Evolutionary conservation across 2,329 filamentous ascomycete genomes (phyloP), one percentile per base, ranked within the genome.

Genomic region (Coleophoma crateriformis): DNA sequence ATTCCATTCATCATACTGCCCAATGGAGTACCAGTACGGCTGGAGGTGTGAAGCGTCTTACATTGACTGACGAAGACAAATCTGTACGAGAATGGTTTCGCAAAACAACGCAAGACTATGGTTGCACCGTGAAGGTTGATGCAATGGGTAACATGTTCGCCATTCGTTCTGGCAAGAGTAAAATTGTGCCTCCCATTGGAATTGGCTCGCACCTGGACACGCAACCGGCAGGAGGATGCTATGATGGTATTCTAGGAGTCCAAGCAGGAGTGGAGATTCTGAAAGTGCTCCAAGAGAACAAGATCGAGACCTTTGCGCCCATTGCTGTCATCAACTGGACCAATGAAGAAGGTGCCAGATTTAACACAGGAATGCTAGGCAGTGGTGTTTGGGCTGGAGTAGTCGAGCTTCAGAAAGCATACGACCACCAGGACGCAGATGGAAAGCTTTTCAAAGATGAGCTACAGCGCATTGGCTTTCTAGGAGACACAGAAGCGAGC

Each of bases 211-310:
- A 46, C 37, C 43, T 46, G 10, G 43, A 46, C 19, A 46, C 43
- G 5, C 43, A 46, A n/a, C 43, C 89, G 48, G 87, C 82, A 0
- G 84, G 83, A 1, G 84, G 84, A 0, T 68, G 84, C 19, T 88
- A 89, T 52, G 85, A 89, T 59, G 88, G 87, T 0, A 88, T 91
- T 20, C 66, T 92, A 0, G 88, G 88, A 5, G 76, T 91, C 5
- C 72, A 78, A 10, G 79, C 87, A 1, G 88, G 81, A 0, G 70
- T 91, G 0, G 87, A 91, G 66, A 82, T 86, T 65, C 69, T 91
- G 15, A 76, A 75, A 51, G 74, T 81, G 0, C 68, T 92, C 32
- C 73, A 82, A 3, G 86, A 90, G 14, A 77, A 83, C 54, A 72
- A 77, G 27, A 69, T 84, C 1, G 76, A 85, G 61, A 90, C 87